Evolutionary conservation across 2,329 filamentous ascomycete species (phyloP), one percentile per base, ranked within the genome.

Genomic region (Biscogniauxia sp.): DNA sequence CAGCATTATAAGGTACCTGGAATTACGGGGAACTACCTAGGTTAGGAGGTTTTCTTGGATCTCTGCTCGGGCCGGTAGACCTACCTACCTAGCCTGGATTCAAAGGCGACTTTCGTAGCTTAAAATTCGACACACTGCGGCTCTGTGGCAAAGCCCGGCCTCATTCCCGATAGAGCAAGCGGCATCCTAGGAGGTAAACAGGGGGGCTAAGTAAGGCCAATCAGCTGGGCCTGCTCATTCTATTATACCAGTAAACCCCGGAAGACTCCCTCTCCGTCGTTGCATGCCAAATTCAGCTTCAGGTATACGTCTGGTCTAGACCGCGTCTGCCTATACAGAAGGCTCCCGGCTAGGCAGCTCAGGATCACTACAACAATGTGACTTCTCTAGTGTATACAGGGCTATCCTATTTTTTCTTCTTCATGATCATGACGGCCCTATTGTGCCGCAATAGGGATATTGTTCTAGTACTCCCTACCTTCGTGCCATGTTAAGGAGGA

Each of bases 251-350:
- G 2, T 3, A n/a, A 45, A 6, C 15, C 37, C 11, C 5, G 37
- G 11, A 2, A 45, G 11, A n/a, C 37, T 45, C 37, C 13, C 17
- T 45, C 4, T n/a, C 11, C 37, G n/a, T 11, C 37, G 37, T 45
- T 58, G 56, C 59, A 56, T 51, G 41, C 37, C 17, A 54, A 50
- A 26, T 53, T 51, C 54, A 55, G 58, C 58, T 57, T 54, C 37
- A 45, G 45, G 54, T 20, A 57, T 52, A 49, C 56, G 28, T 50
- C 5, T 20, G 59, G 57, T 63, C 64, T 64, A 60, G 64, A 56
- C 64, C 32, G 25, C n/a, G 25, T 51, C 20, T 53, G 58, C 57
- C 59, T 56, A 26, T 13, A n/a, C 5, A 19, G 51, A 53, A 23
- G 54, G 28, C 23, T 45, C 19, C 32, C 26, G 20, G 20, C 17